Conservation (phyloP, 257 asterid species). For the Euphrasia confusa region DNA sequence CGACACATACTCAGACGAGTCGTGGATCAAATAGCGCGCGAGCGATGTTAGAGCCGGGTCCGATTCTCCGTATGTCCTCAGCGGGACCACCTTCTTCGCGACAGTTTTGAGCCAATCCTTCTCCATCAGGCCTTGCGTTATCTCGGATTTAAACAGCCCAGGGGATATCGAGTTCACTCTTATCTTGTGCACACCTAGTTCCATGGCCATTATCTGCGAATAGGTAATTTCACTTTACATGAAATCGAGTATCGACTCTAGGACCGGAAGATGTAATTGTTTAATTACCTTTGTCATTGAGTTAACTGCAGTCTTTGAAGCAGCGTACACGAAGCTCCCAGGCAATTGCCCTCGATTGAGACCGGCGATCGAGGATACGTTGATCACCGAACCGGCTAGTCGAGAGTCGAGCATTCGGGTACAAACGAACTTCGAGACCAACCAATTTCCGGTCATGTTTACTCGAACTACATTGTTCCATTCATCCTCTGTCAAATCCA, state of each 20-base stretch:
- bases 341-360: constrained; percentile 48
- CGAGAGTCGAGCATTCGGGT: constrained; percentile 35
- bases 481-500: constrained; percentile 51
- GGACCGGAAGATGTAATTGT: too few species aligned
- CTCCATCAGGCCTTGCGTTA: constrained; percentile 48
- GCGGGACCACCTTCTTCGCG: constrained; percentile 44
- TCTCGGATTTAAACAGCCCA: constrained; percentile 67
- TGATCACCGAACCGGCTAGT: constrained; percentile 49
- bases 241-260: too few species aligned
- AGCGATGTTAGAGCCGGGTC: constrained; percentile 70
- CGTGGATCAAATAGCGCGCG: constrained; percentile 54
- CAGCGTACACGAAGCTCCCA: constrained; percentile 49
- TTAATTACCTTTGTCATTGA: constrained; percentile 45
- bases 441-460: constrained; percentile 48
- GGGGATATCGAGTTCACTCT: constrained; percentile 75
- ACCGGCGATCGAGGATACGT: constrained; percentile 56
- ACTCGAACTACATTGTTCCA: constrained; percentile 37
- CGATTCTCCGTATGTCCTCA: constrained; percentile 40
- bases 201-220: constrained; percentile 70
- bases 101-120: constrained; percentile 55
- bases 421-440: constrained; percentile 50
- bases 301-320: constrained; percentile 51
- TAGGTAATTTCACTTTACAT: not conserved
- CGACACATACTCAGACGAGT: constrained; percentile 52
- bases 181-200: constrained; percentile 53